phyloP scores from a whole-genome alignment of 2,329 filamentous ascomycete genomes.

The Fusarium globosum region DNA sequence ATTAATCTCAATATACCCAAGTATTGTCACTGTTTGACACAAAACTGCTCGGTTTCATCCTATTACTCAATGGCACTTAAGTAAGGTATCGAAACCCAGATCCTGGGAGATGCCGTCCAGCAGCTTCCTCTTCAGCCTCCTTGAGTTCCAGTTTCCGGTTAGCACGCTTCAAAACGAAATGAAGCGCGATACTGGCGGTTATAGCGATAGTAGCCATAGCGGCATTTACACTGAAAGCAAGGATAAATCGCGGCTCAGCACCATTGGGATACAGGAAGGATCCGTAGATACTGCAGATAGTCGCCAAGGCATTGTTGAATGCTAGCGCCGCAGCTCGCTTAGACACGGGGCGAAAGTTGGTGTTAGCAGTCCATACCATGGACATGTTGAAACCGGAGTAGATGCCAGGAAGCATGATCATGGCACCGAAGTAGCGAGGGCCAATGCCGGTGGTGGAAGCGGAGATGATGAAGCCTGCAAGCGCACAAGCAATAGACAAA shows the following conservation, averaged over 20 bases:
- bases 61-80: neutral
- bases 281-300: slow-evolving; percentile 1
- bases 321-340: slow-evolving; percentile 9
- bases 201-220: neutral
- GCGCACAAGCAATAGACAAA: slow-evolving; percentile 31
- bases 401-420: slow-evolving; percentile 9
- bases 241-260: neutral
- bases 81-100: neutral
- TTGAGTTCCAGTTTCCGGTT: neutral
- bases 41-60: neutral
- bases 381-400: slow-evolving; percentile 6
- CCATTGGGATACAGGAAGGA: neutral
- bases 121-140: neutral
- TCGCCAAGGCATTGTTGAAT: neutral
- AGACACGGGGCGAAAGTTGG: neutral
- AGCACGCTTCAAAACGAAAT: neutral
- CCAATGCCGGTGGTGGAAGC: neutral
- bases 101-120: neutral
- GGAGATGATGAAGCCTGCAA: neutral
- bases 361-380: slow-evolving; percentile 8
- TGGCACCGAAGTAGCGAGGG: neutral
- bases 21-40: accelerated
- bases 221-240: neutral
- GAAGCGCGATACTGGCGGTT: neutral
- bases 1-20: no score